Conservation (phyloP, 2,329 filamentous ascomycete species). For the Trichoderma sp. region DNA sequence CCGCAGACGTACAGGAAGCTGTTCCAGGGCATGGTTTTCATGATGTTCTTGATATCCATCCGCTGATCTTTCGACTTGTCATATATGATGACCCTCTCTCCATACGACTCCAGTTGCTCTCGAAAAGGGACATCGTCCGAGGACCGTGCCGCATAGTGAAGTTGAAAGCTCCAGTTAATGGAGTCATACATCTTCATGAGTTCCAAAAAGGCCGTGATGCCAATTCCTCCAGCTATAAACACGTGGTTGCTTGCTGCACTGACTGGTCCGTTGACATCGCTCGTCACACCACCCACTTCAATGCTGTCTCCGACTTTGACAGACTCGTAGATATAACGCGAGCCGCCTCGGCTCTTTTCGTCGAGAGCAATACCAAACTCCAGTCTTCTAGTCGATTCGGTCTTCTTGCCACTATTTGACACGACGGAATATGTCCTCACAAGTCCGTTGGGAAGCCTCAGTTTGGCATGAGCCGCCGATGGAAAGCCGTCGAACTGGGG, state of each 20-base stretch:
- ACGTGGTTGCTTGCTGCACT: slow-evolving; percentile 55
- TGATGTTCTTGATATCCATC: slow-evolving; percentile 52
- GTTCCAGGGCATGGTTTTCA: slow-evolving; percentile 49
- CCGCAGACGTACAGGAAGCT: slow-evolving; percentile 62
- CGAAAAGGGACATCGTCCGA: slow-evolving; percentile 54
- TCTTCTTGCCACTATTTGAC: slow-evolving; percentile 25
- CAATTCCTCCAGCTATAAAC: slow-evolving; percentile 63
- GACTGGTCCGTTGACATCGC: slow-evolving; percentile 44
- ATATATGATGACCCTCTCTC: slow-evolving; percentile 49
- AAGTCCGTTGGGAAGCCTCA: slow-evolving; percentile 57
- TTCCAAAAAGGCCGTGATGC: slow-evolving; percentile 62
- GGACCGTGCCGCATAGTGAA: slow-evolving; percentile 60
- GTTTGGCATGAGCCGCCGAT: slow-evolving; percentile 52
- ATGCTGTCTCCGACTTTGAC: slow-evolving; percentile 49
- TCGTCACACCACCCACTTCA: slow-evolving; percentile 50
- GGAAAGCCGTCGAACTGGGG: slow-evolving; percentile 37
- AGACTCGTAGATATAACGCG: slow-evolving; percentile 54
- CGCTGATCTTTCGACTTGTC: slow-evolving; percentile 49
- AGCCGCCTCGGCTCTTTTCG: slow-evolving; percentile 57
- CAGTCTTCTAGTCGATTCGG: slow-evolving; percentile 46
- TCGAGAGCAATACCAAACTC: slow-evolving; percentile 59
- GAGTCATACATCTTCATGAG: slow-evolving; percentile 42
- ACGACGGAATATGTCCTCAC: slow-evolving; percentile 61
- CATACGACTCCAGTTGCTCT: slow-evolving; percentile 44
- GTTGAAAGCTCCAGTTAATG: slow-evolving; percentile 49